phyloP scores from a whole-genome alignment of 2,329 filamentous ascomycete genomes.

The Aspergillus sp. region DNA sequence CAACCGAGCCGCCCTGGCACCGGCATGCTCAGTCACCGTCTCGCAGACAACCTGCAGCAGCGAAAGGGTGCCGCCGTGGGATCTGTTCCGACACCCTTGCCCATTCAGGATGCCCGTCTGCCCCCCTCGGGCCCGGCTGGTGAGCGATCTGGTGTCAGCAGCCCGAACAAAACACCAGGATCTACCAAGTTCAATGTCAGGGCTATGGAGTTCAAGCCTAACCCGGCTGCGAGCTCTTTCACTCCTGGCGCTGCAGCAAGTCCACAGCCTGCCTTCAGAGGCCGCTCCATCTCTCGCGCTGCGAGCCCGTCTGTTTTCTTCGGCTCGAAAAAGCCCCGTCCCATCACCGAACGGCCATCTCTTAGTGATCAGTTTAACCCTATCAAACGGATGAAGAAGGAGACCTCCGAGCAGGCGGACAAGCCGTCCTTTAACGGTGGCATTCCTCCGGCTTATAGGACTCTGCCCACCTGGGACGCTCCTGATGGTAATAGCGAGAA shows the following conservation, averaged over 20 bases:
- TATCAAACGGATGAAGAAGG: constrained; percentile 65
- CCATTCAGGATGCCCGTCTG: constrained; percentile 59
- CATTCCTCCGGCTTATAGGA: constrained; percentile 78
- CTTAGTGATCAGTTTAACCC: constrained; percentile 54
- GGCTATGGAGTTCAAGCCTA: constrained; percentile 75
- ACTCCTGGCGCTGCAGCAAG: constrained; percentile 69
- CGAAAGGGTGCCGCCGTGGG: constrained; percentile 39
- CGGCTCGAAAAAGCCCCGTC: constrained; percentile 65
- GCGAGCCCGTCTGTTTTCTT: constrained; percentile 51
- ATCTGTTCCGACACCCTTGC: constrained; percentile 48
- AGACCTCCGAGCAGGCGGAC: constrained; percentile 44
- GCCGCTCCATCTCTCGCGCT: constrained; percentile 40
- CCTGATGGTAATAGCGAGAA: constrained; percentile 65
- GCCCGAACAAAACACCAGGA: constrained; percentile 43
- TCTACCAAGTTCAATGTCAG: constrained; percentile 55
- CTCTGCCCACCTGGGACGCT: constrained; percentile 75
- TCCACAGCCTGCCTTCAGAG: constrained; percentile 57
- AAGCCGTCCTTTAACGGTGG: constrained; percentile 70
- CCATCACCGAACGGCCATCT: constrained; percentile 49
- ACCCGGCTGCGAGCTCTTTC: constrained; percentile 71
- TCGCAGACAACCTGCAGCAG: constrained; percentile 48
- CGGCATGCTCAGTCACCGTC: constrained; percentile 45
- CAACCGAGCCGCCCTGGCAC: constrained; percentile 37
- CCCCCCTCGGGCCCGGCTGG: constrained; percentile 67
- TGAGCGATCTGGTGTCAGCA: constrained; percentile 45